Evolutionary conservation across 768 basidiomycete genomes (phyloP), one percentile per base, ranked within the genome.

Genomic region (Psilocybe tampanensis): DNA sequence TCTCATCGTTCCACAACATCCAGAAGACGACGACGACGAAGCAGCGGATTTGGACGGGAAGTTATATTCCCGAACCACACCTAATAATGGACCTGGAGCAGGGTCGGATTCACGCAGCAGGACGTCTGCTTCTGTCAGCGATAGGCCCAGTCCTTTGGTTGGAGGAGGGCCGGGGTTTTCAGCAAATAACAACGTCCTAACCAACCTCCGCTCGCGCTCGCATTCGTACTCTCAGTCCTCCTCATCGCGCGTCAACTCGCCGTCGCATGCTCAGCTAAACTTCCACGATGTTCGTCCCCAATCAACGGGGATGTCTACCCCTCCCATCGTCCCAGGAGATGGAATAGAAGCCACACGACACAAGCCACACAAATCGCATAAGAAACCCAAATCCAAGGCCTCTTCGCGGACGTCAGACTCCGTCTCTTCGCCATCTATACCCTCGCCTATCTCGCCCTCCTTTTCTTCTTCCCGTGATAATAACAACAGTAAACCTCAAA

Each of bases 31-130:
- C 15, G 73, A 74, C 0, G 76, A 78, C 21, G 85, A 84, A 22
- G 78, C 75, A 1, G 74, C 72, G 17, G 88, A 90, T 69, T 74
- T 89, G 18, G 88, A 81, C 41, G 88, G 81, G 1, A 78, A 75
- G 41, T 57, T 80, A 11, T 89, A 89, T 66, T 64, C 80, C 6
- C 74, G 77, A 36, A 73, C 70, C 42, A 67, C 71, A 15, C 69
- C 66, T 0, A 66, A 73, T 2, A 18, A 41, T 9, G 44, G 45
- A 1, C 48, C 34, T 1, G 34, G 43, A 19, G 69, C 76, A 29
- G 81, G 79, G 22, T 88, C 87, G 0, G 83, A 86, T 56, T 86
- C 84, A 3, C 82, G 79, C 33, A 88, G 86, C 3, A 79, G 82
- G 29, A 87, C 86, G 0, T 86, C 86, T 3, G 68, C 81, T 3